These are phyloP conservation scores for Henckelia pumila DNA, from an alignment of 257 asterid genomes.

Conservation along the genomic window DNA sequence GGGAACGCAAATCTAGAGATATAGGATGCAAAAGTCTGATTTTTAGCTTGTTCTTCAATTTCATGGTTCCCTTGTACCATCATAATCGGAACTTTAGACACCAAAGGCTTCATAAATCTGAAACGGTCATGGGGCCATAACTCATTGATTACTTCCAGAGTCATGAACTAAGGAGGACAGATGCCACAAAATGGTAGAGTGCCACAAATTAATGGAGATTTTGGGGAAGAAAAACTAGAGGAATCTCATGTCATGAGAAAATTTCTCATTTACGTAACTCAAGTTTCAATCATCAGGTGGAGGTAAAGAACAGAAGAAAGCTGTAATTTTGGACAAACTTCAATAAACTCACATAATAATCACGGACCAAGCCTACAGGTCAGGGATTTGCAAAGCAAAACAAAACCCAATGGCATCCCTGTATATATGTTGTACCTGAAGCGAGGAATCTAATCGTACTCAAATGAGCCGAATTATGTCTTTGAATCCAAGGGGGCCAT, in stretches of 20 bases:
- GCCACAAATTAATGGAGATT: background rate
- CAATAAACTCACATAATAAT: too few species aligned
- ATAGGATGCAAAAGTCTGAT: constrained; percentile 68
- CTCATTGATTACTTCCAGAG: background rate
- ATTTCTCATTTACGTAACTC: background rate
- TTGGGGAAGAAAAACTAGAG: background rate
- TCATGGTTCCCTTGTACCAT: constrained; percentile 98
- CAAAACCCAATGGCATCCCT: too few species aligned
- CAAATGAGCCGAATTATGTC: too few species aligned
- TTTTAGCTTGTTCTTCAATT: constrained; percentile 70
- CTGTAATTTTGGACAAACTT: too few species aligned
- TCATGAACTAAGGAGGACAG: too few species aligned
- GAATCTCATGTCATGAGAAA: background rate
- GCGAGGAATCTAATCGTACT: background rate
- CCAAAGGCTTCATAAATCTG: constrained; percentile 86
- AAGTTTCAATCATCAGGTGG: too few species aligned
- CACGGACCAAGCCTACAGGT: too few species aligned
- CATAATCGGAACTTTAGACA: constrained; percentile 83
- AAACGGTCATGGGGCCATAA: background rate
- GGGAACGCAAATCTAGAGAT: constrained; percentile 88
- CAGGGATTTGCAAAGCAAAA: too few species aligned
- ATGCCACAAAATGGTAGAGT: too few species aligned
- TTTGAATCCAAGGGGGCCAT: too few species aligned
- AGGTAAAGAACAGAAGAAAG: too few species aligned
- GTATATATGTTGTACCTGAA: background rate